Conservation (phyloP, 2,329 filamentous ascomycete species). For the Herpotrichia juniperi region DNA sequence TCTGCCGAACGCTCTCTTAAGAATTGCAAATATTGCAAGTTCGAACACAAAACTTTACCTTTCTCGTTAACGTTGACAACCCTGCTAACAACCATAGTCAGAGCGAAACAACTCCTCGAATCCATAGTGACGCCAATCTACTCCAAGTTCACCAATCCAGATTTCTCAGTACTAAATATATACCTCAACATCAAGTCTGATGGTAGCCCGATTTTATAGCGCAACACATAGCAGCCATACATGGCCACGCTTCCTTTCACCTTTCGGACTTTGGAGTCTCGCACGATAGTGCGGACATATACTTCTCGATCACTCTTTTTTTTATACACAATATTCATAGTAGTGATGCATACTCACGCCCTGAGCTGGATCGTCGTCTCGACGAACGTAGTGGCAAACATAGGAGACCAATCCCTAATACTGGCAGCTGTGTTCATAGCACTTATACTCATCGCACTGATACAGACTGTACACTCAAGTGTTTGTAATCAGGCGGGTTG, state of each 20-base stretch:
- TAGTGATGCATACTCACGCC: constrained; percentile 9
- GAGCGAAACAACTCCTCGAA: not conserved
- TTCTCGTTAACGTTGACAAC: not conserved
- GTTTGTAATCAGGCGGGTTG: constrained; percentile 6
- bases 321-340: no score
- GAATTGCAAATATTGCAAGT: not conserved
- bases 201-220: not conserved
- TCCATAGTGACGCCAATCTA: not conserved
- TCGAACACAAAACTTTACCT: not conserved
- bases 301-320: not conserved
- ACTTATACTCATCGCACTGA: constrained; percentile 29
- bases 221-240: not conserved
- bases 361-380: constrained; percentile 33
- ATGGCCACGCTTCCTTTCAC: not conserved
- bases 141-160: not conserved
- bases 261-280: not conserved
- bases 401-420: constrained; percentile 29
- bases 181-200: not conserved
- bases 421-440: constrained; percentile 30
- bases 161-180: not conserved
- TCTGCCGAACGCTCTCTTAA: not conserved
- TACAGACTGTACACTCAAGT: constrained; percentile 35
- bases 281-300: no score
- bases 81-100: not conserved
- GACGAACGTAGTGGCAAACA: constrained; percentile 25